Conservation (phyloP, 202 grass and related monocot genomes). For the Panicum virgatum region DNA sequence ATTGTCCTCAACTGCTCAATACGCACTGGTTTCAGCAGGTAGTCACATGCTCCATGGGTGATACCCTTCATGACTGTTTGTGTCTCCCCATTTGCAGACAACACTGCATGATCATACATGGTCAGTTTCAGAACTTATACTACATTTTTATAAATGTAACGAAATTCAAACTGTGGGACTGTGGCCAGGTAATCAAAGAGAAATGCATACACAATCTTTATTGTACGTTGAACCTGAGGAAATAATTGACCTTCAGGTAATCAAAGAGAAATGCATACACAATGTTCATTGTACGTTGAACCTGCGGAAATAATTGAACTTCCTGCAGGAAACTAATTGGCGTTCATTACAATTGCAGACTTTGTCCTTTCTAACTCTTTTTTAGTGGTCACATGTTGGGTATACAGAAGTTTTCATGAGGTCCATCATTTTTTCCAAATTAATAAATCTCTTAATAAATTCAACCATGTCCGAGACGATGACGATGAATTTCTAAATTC, state of each 20-base stretch:
- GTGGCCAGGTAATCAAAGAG: neutral
- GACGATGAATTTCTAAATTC: neutral
- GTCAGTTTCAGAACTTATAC: slow-evolving; percentile 19
- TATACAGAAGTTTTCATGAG: slow-evolving; percentile 4
- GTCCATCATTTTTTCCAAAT: neutral
- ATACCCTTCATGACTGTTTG: slow-evolving; percentile 94
- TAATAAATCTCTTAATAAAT: no score
- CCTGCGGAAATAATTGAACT: slow-evolving; percentile 8
- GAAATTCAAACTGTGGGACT: neutral
- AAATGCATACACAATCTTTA: neutral
- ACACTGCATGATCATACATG: slow-evolving; percentile 59
- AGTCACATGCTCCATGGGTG: slow-evolving; percentile 89
- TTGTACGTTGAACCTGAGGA: neutral
- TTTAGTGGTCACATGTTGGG: neutral
- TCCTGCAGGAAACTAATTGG: slow-evolving; percentile 28
- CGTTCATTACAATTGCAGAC: slow-evolving; percentile 3
- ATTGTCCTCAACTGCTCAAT: slow-evolving; percentile 84
- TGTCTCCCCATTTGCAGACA: slow-evolving; percentile 85
- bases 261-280: neutral
- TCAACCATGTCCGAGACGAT: neutral
- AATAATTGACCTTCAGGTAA: slow-evolving; percentile 12
- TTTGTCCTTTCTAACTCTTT: slow-evolving; percentile 19
- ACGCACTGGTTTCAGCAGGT: slow-evolving; percentile 90
- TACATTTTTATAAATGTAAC: neutral
- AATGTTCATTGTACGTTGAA: slow-evolving; percentile 4